Evolutionary conservation across 192 early-diverging fungal genomes (phyloP).

Genomic region (Podila horticola): DNA sequence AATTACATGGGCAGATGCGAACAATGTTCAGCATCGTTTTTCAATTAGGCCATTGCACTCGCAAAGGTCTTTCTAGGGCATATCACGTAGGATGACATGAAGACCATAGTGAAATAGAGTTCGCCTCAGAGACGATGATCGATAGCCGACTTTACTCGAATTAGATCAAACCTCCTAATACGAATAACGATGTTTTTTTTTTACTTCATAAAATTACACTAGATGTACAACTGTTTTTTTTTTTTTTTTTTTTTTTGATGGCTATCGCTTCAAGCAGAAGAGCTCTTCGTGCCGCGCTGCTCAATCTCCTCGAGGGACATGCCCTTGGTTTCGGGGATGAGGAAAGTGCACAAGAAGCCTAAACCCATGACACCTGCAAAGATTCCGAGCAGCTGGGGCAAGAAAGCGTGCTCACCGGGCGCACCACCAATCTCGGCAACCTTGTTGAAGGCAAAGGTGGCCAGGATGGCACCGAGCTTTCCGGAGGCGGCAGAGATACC

Average conservation of each 20-base stretch:
- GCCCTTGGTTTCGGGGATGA: constrained; percentile 76
- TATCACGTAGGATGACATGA: too few species aligned
- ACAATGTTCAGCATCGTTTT: too few species aligned
- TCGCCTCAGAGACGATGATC: too few species aligned
- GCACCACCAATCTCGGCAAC: constrained; percentile 40
- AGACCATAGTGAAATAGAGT: too few species aligned
- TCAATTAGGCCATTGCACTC: too few species aligned
- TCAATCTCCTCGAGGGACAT: constrained; percentile 58
- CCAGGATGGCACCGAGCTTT: constrained; percentile 71
- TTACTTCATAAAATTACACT: not conserved
- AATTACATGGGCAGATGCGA: too few species aligned
- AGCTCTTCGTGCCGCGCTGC: constrained; percentile 12
- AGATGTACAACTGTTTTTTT: not conserved
- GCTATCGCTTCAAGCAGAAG: not conserved
- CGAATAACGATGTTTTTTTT: too few species aligned
- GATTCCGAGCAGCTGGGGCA: constrained; percentile 47
- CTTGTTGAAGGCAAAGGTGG: constrained; percentile 56
- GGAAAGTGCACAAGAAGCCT: constrained; percentile 60
- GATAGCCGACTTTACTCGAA: too few species aligned
- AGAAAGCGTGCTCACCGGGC: constrained; percentile 25
- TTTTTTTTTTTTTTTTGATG: not conserved
- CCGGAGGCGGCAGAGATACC: constrained; percentile 77
- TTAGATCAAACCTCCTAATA: too few species aligned
- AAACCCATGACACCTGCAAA: constrained; percentile 55
- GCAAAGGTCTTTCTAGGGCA: too few species aligned